Conservation (phyloP, 176 grass and related monocot genomes). For the Avena insularis region DNA sequence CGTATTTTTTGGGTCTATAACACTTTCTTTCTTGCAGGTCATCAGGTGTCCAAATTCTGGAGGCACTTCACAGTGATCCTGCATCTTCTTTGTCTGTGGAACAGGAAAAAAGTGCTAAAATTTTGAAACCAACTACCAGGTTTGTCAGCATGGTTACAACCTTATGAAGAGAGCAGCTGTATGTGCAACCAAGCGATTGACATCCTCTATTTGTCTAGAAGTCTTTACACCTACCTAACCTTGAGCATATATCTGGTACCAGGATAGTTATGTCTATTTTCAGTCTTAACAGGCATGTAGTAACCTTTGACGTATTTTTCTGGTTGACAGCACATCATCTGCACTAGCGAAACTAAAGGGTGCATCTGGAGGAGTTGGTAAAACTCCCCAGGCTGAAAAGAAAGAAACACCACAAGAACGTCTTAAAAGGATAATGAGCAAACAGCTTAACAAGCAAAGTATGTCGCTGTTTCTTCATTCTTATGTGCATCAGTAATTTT, state of each 20-base stretch:
- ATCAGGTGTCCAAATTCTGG: slow-evolving; percentile 85
- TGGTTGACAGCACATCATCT: slow-evolving; percentile 63
- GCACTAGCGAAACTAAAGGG: slow-evolving; percentile 88
- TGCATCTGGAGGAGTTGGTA: slow-evolving; percentile 63
- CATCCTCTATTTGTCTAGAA: slow-evolving; percentile 40
- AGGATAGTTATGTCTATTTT: slow-evolving; percentile 40
- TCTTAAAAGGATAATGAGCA: slow-evolving; percentile 99
- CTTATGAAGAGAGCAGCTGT: slow-evolving; percentile 40
- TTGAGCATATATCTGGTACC: slow-evolving; percentile 45
- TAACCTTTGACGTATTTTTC: slow-evolving; percentile 39
- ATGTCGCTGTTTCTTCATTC: slow-evolving; percentile 40
- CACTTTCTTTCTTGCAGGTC: slow-evolving; percentile 63
- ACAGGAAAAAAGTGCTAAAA: slow-evolving; percentile 89
- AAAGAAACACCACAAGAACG: slow-evolving; percentile 99
- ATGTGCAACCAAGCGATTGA: slow-evolving; percentile 42
- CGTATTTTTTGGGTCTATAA: slow-evolving; percentile 57
- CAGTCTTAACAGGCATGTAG: slow-evolving; percentile 26
- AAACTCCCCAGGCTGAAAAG: slow-evolving; percentile 74
- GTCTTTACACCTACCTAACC: slow-evolving; percentile 13
- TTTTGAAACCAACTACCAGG: slow-evolving; percentile 72
- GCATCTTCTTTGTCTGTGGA: slow-evolving; percentile 90
- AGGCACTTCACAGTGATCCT: slow-evolving; percentile 98
- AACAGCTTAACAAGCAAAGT: slow-evolving; percentile 99
- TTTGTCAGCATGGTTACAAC: slow-evolving; percentile 54
- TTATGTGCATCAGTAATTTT: slow-evolving; percentile 31